Evolutionary conservation across 2,329 filamentous ascomycete genomes (phyloP).

Genomic region (Harringtonia lauricola): DNA sequence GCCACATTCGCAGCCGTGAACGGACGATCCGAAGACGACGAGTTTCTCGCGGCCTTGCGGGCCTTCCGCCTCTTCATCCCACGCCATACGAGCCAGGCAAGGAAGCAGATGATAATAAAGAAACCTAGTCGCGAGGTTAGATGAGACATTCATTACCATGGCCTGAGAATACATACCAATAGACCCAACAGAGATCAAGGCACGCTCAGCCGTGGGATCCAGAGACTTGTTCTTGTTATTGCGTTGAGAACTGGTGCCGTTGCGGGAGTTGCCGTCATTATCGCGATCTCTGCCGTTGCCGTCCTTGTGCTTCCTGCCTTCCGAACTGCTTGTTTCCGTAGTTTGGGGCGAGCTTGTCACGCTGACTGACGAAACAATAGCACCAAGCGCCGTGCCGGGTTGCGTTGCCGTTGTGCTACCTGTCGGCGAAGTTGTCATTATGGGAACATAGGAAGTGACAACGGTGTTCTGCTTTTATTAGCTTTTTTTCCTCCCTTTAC

Average conservation of each 20-base stretch:
- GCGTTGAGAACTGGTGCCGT: not conserved
- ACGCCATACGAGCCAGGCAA: slow-evolving; percentile 34
- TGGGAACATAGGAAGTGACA: slow-evolving; percentile 7
- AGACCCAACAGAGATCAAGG: slow-evolving; percentile 22
- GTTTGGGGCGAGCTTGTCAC: not conserved
- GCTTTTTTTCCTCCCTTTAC: not conserved
- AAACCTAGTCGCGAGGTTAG: slow-evolving; percentile 25
- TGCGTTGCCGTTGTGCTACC: no score
- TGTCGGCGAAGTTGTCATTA: slow-evolving; percentile 7
- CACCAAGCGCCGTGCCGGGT: no score
- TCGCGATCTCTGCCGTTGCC: no score
- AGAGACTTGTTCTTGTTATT: slow-evolving; percentile 3
- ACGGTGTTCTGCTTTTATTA: not conserved
- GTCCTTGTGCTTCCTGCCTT: slow-evolving; percentile 2
- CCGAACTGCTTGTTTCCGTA: not conserved
- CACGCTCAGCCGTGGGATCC: slow-evolving; percentile 17
- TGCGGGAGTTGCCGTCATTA: not conserved
- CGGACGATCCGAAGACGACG: no score
- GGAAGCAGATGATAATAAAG: slow-evolving; percentile 32
- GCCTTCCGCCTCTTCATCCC: slow-evolving; percentile 22
- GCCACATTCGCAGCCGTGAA: no score
- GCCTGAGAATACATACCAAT: no score
- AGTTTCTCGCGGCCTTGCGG: slow-evolving; percentile 4
- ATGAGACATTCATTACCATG: no score
- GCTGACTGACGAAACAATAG: no score